These are phyloP conservation scores for Capsella rubella DNA, from an alignment of 441 rosid genomes.

Conservation along the genomic window DNA sequence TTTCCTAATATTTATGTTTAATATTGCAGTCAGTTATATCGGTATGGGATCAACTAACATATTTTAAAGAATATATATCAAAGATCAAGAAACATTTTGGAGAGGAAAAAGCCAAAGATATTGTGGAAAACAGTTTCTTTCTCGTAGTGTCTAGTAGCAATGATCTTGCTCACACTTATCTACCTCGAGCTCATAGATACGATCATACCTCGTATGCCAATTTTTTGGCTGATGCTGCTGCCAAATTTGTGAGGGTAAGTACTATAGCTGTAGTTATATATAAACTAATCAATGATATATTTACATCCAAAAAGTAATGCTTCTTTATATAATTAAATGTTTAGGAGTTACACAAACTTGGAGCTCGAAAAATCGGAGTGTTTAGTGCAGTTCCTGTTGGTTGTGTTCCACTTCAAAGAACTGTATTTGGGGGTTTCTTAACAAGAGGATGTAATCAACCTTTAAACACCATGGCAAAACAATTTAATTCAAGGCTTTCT, in stretches of 20 bases:
- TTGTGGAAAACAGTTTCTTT: constrained; percentile 31
- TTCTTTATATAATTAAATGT: not conserved
- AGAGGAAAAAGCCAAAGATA: constrained; percentile 30
- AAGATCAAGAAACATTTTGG: constrained; percentile 34
- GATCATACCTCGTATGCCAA: constrained; percentile 44
- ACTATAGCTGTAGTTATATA: not conserved
- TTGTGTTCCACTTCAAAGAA: constrained; percentile 71
- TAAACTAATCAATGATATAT: too few species aligned
- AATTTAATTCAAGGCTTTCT: constrained; percentile 52
- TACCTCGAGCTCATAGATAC: constrained; percentile 33
- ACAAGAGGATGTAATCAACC: constrained; percentile 49
- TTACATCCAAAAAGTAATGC: too few species aligned
- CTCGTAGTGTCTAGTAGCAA: constrained; percentile 37
- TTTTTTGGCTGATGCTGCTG: constrained; percentile 32
- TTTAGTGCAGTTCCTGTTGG: constrained; percentile 62
- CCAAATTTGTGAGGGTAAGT: constrained; percentile 31
- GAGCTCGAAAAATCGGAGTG: constrained; percentile 64
- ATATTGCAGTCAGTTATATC: constrained; percentile 36
- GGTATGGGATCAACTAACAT: constrained; percentile 39
- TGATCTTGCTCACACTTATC: constrained; percentile 40
- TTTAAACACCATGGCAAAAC: constrained; percentile 40
- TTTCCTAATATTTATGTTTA: not conserved
- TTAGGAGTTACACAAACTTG: constrained; percentile 57
- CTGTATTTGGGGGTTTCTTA: constrained; percentile 54
- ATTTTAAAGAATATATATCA: constrained; percentile 35